Conservation (phyloP, 169 alveolate species). For the Plasmodium knowlesi region DNA sequence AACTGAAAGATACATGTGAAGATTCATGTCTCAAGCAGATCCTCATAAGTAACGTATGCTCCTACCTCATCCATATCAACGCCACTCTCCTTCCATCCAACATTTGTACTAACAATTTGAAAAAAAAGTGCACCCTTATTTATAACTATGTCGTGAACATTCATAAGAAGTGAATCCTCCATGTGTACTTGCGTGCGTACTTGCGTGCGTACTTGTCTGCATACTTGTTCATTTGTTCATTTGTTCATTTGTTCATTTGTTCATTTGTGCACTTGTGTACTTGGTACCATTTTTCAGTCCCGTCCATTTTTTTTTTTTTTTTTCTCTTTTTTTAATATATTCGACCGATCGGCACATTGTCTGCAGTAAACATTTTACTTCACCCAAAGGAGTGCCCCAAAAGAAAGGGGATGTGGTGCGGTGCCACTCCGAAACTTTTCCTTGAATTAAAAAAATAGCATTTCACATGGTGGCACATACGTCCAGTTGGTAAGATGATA, state of each 20-base stretch:
- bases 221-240: no score
- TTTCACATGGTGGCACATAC: not conserved
- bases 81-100: slow-evolving; percentile 51
- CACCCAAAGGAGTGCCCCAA: not conserved
- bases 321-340: no score
- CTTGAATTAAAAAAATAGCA: not conserved
- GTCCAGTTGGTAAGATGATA: not conserved
- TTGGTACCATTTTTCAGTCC: no score
- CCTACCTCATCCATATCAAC: slow-evolving; percentile 60
- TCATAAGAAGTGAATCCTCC: slow-evolving; percentile 23
- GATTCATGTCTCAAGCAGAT: slow-evolving; percentile 55
- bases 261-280: no score
- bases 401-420: not conserved
- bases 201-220: no score
- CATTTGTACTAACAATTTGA: slow-evolving; percentile 39
- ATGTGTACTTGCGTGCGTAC: no score
- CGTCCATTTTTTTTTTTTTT: no score
- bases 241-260: no score
- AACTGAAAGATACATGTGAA: slow-evolving; percentile 25
- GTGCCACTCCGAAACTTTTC: not conserved
- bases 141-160: slow-evolving; percentile 45
- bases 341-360: not conserved
- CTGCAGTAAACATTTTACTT: not conserved
- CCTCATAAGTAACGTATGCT: slow-evolving; percentile 41
- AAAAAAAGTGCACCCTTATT: slow-evolving; percentile 54